phyloP scores from a whole-genome alignment of 306 rosid species.

The Luffa aegyptiaca region DNA sequence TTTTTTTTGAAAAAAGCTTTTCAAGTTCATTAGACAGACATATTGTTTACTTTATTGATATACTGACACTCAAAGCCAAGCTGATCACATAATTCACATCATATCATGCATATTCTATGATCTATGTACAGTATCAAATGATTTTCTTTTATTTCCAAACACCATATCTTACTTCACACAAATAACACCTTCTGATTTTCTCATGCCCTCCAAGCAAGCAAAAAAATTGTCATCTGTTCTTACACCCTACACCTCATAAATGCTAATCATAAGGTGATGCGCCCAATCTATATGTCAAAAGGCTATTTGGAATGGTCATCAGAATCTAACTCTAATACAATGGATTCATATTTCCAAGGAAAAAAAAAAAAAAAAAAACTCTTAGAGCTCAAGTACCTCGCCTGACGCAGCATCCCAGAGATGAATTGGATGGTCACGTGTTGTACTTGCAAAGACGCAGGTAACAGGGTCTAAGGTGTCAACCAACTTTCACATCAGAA shows the following conservation, averaged over 20 bases:
- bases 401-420: conserved; percentile 93
- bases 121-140: not conserved
- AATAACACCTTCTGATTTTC: not conserved
- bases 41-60: not conserved
- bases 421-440: conserved; percentile 95
- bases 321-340: not conserved
- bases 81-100: not conserved
- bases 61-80: not conserved
- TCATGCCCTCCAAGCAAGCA: not conserved
- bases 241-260: not conserved
- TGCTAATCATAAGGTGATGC: not conserved
- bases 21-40: not conserved
- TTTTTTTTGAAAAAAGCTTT: too few relatives aligned
- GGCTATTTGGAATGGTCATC: not conserved
- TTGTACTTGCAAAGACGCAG: conserved; percentile 77
- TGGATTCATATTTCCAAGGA: not conserved
- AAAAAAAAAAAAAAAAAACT: not conserved
- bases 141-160: not conserved
- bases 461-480: conserved; percentile 60
- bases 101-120: not conserved
- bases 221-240: not conserved
- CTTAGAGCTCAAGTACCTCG: conserved; percentile 38
- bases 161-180: not conserved
- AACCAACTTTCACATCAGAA: conserved; percentile 17
- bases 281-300: not conserved